These are phyloP conservation scores for Pyrenochaeta sp. DNA, from an alignment of 2,329 filamentous ascomycete genomes.

Conservation along the genomic window DNA sequence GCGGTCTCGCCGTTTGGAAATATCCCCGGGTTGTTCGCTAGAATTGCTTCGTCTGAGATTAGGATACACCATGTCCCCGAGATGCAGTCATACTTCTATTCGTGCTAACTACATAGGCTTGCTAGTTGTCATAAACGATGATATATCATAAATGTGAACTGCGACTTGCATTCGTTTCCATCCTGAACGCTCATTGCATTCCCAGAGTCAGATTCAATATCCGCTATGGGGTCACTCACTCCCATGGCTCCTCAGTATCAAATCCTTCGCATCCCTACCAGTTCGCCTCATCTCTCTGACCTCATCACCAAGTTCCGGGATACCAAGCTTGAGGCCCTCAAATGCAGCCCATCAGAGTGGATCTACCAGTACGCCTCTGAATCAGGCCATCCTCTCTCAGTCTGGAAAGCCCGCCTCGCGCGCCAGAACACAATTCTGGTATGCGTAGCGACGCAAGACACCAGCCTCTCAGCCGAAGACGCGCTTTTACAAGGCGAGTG, in stretches of 20 bases:
- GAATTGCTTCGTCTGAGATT: neutral
- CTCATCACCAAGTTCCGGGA: constrained; percentile 22
- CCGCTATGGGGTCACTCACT: neutral
- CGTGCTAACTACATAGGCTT: neutral
- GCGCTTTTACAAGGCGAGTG: constrained; percentile 23
- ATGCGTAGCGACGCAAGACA: constrained; percentile 5
- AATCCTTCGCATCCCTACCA: constrained; percentile 19
- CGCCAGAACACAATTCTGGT: constrained; percentile 5
- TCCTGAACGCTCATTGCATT: too few species aligned
- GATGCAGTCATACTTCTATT: neutral
- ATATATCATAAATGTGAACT: too few species aligned
- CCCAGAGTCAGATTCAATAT: too few species aligned
- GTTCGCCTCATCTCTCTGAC: constrained; percentile 12
- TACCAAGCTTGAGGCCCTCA: constrained; percentile 24
- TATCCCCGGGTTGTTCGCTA: too few species aligned
- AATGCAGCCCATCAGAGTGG: constrained; percentile 24
- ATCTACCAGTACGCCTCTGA: constrained; percentile 20
- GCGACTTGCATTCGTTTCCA: neutral
- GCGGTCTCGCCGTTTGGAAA: neutral
- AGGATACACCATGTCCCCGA: neutral
- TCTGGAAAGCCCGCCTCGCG: constrained; percentile 22
- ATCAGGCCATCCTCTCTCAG: constrained; percentile 7
- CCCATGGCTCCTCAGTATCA: constrained; percentile 6
- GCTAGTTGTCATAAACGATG: too few species aligned
- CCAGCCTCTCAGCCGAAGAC: neutral